Evolutionary conservation across 1,284 basidiomycete species (phyloP), one percentile per base, ranked within the genome.

Genomic region (Gymnopus androsaceus): DNA sequence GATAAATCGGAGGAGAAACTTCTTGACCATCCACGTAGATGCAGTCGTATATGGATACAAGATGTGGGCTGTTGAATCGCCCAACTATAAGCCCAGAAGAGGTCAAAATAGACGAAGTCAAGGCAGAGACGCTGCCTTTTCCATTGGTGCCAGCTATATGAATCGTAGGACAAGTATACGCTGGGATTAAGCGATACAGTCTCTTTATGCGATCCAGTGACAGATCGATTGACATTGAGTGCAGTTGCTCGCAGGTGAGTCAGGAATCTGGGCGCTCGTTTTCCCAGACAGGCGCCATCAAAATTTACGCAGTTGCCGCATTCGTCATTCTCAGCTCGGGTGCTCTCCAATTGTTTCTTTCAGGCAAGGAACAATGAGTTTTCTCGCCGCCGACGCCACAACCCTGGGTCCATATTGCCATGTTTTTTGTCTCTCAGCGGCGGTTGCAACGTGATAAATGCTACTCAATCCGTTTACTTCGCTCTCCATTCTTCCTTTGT

Each of bases 61-160:
- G 85, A 69, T 98, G 95, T 0, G 97, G 97, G 61, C 87, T 92
- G 72, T 96, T 98, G 80, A 94, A 99, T 30, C 92, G 81, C 3
- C 91, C 96, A 2, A 92, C 84, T 14, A 77, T 75, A 21, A 80
- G 64, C 0, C 77, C 76, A 0, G 87, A 80, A 9, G 76, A 69
- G 1, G 68, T 68, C 14, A 98, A 73, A 60, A 94, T 87, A 17
- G 90, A 90, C 3, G 93, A 85, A 12, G 98, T 74, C 51, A 95
- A 78, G 1, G 90, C 88, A 7, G 93, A 88, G 9, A 95, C 92
- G 58, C 90, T 95, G 27, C 97, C 97, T 72, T 99, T 99, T 28
- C 96, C 96, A 72, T 99, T 99, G 0, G 97, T 99, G 0, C 97
- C 96, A 3, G 94, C 88, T 51, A 99, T 82, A 67, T 99, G 97